A percentile compares a stretch with the other conserved stretches of the same genome.
phyloP scores from a whole-genome alignment of 176 grass and related monocot genomes.

The Calamus simplicifolius region DNA sequence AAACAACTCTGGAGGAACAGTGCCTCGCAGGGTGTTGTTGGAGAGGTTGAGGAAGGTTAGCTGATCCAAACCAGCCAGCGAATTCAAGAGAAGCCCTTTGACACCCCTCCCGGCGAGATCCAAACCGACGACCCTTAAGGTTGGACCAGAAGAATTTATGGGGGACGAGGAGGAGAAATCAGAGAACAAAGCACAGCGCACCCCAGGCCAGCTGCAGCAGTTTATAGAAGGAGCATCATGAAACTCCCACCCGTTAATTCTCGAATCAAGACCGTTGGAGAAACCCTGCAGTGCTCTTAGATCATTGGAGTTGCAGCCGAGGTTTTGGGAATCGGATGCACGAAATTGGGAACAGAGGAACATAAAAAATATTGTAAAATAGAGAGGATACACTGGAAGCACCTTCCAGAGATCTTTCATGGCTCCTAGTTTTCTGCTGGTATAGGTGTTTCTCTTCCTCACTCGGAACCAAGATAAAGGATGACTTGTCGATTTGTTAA shows the following conservation, averaged over 20 bases:
- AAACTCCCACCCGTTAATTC: not conserved
- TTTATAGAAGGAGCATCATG: too few species aligned
- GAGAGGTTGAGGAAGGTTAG: conserved; percentile 3
- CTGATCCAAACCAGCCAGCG: not conserved
- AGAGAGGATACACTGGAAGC: too few species aligned
- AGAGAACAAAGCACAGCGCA: not conserved
- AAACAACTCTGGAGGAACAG: not conserved
- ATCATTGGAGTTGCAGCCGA: not conserved
- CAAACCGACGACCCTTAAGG: not conserved
- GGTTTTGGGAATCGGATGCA: not conserved
- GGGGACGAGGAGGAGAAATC: not conserved
- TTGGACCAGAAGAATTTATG: not conserved
- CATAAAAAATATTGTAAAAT: too few species aligned
- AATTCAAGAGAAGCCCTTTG: not conserved
- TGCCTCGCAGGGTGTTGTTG: not conserved
- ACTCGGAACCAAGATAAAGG: too few species aligned
- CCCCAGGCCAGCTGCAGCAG: conserved; percentile 2
- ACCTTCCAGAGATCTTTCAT: too few species aligned
- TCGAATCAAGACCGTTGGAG: not conserved
- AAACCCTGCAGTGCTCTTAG: not conserved
- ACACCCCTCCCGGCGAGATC: not conserved
- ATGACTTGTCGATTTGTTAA: too few species aligned
- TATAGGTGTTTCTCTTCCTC: too few species aligned
- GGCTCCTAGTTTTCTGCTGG: too few species aligned
- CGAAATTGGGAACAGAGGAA: too few species aligned